phyloP scores from a whole-genome alignment of 805 yeast species.

The Candida bentonensis region DNA sequence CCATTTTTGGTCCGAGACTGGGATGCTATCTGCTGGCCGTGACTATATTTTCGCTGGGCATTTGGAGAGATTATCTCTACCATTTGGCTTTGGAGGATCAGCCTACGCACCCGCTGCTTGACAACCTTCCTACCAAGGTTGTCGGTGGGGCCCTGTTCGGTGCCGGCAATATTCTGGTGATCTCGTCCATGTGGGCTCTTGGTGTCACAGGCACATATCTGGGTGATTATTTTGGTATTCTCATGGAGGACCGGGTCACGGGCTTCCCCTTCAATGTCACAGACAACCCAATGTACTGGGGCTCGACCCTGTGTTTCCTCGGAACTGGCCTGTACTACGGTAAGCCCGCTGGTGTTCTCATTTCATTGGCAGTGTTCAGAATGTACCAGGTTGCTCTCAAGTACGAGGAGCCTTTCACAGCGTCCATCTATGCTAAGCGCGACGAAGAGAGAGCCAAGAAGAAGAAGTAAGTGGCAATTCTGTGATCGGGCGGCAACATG shows the following conservation, averaged over 20 bases:
- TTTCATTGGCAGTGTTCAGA: constrained; percentile 56
- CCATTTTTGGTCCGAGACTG: constrained; percentile 47
- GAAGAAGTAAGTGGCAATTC: constrained; percentile 10
- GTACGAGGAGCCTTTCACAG: constrained; percentile 96
- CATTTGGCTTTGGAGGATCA: constrained; percentile 61
- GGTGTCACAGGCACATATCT: constrained; percentile 94
- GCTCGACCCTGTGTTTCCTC: constrained; percentile 76
- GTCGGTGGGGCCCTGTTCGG: constrained; percentile 43
- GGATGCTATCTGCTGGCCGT: constrained; percentile 82
- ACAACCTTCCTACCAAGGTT: constrained; percentile 25
- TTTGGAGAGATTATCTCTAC: constrained; percentile 60
- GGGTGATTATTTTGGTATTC: constrained; percentile 94
- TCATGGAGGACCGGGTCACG: constrained; percentile 81
- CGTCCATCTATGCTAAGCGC: constrained; percentile 69
- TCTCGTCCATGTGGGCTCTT: constrained; percentile 77
- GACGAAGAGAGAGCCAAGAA: constrained; percentile 27
- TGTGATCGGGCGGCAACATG: no score
- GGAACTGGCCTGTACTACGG: constrained; percentile 83
- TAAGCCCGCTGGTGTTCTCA: constrained; percentile 76
- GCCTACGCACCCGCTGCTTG: constrained; percentile 45
- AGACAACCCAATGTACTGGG: constrained; percentile 95
- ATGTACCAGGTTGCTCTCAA: constrained; percentile 75
- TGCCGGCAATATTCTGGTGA: constrained; percentile 67
- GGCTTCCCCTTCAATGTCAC: constrained; percentile 86
- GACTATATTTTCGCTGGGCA: constrained; percentile 75